Conservation (phyloP, 2,329 filamentous ascomycete genomes). For the Nannizziopsis barbatae region DNA sequence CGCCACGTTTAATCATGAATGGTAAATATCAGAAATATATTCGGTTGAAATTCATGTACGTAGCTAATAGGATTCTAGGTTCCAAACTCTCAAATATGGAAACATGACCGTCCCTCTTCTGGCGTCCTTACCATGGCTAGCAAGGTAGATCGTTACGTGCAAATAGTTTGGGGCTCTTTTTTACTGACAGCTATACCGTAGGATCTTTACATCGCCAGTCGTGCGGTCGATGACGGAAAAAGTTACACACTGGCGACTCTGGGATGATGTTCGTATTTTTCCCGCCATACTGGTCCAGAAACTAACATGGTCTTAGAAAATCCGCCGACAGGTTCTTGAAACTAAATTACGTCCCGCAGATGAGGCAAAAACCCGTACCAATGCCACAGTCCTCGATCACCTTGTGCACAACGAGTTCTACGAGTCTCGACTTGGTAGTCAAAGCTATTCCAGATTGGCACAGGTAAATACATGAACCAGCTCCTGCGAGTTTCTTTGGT, state of each 20-base stretch:
- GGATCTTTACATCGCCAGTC: neutral
- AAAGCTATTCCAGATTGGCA: neutral
- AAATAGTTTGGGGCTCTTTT: neutral
- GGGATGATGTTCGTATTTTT: slow-evolving; percentile 1
- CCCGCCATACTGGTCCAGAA: neutral
- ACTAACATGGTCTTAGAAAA: slow-evolving; percentile 1
- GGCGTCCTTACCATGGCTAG: slow-evolving; percentile 1
- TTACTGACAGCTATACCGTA: neutral
- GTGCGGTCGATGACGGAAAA: slow-evolving; percentile 3
- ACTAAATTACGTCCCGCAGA: slow-evolving; percentile 1
- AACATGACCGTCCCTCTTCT: slow-evolving; percentile 4
- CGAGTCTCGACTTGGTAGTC: neutral
- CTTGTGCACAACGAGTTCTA: slow-evolving; percentile 1
- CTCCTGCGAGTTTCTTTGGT: neutral
- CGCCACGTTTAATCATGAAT: neutral
- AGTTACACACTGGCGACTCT: slow-evolving; percentile 1
- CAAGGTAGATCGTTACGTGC: neutral
- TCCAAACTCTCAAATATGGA: slow-evolving; percentile 4
- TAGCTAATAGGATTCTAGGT: slow-evolving; percentile 2
- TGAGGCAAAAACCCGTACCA: neutral
- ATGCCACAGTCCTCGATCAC: slow-evolving; percentile 3
- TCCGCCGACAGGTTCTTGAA: neutral
- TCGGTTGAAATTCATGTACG: neutral
- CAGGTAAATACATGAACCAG: neutral
- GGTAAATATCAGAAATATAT: neutral